These are phyloP conservation scores for Cicer cuneatum DNA, from an alignment of 306 rosid species.

Conservation along the genomic window DNA sequence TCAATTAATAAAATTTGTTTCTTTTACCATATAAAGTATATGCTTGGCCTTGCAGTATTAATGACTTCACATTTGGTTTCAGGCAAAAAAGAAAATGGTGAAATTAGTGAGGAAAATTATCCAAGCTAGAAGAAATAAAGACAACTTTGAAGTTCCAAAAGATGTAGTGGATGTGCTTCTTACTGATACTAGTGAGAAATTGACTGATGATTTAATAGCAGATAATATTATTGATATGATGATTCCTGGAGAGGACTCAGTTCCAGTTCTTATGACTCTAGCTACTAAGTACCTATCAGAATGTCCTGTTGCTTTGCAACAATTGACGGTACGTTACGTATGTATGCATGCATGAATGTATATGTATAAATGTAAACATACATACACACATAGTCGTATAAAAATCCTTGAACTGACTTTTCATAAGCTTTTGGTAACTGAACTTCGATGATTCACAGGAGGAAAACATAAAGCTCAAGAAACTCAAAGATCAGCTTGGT, in stretches of 20 bases:
- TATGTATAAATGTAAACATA: background rate
- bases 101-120: slow-evolving; percentile 67
- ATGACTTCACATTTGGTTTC: slow-evolving; percentile 45
- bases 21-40: background rate
- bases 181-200: slow-evolving; percentile 69
- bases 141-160: slow-evolving; percentile 54
- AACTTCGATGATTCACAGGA: slow-evolving; percentile 59
- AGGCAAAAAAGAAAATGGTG: slow-evolving; percentile 96
- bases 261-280: slow-evolving; percentile 89
- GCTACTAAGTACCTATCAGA: slow-evolving; percentile 85
- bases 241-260: slow-evolving; percentile 99
- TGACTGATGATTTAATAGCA: slow-evolving; percentile 83
- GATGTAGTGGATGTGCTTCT: slow-evolving; percentile 90
- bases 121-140: slow-evolving; percentile 59
- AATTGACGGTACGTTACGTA: slow-evolving; percentile 60
- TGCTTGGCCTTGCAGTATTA: background rate
- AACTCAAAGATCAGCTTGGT: slow-evolving; percentile 66
- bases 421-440: slow-evolving; percentile 21
- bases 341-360: background rate
- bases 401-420: slow-evolving; percentile 23
- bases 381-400: slow-evolving; percentile 8
- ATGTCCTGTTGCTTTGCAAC: slow-evolving; percentile 81
- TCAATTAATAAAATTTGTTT: slow-evolving; percentile 15
- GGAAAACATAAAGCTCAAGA: slow-evolving; percentile 79
- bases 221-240: slow-evolving; percentile 95